These are phyloP conservation scores for Mycena rosella DNA, from an alignment of 768 basidiomycete genomes.

Conservation along the genomic window DNA sequence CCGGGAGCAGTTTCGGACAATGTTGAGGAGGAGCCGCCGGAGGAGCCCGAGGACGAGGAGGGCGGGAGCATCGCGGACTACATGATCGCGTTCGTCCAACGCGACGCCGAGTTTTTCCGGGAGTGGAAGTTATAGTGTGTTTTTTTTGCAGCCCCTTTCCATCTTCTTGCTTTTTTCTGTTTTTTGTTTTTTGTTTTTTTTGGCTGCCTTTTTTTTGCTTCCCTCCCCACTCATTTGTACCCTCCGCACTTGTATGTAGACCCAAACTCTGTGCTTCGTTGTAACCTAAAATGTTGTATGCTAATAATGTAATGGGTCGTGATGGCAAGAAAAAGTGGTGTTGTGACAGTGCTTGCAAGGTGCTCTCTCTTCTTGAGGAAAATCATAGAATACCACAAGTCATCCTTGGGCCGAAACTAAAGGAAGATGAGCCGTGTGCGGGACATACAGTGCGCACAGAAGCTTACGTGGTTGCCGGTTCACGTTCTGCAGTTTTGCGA, in stretches of 20 bases:
- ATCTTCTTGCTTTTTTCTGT: slow-evolving; percentile 14
- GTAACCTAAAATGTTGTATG: neutral
- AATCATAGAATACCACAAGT: too few species aligned
- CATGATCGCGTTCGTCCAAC: slow-evolving; percentile 78
- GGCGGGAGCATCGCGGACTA: slow-evolving; percentile 87
- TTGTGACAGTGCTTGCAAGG: neutral
- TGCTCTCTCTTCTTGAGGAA: too few species aligned
- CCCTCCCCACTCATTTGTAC: slow-evolving; percentile 1
- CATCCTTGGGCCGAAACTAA: too few species aligned
- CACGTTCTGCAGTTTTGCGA: neutral
- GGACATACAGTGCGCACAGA: too few species aligned
- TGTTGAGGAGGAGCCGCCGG: slow-evolving; percentile 33
- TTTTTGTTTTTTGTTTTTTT: neutral
- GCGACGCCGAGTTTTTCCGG: slow-evolving; percentile 77
- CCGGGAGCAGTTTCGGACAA: neutral
- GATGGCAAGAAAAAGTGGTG: neutral
- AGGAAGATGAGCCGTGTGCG: too few species aligned
- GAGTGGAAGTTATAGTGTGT: slow-evolving; percentile 72
- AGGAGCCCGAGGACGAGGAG: slow-evolving; percentile 56
- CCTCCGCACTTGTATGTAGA: slow-evolving; percentile 21
- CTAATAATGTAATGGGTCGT: slow-evolving; percentile 5
- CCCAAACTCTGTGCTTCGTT: neutral
- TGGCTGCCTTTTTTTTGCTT: neutral
- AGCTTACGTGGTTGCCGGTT: neutral
- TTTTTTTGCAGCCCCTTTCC: slow-evolving; percentile 6